Percentiles rank a stretch among this genome's conserved stretches.
phyloP scores from a whole-genome alignment of 2,329 filamentous ascomycete genomes.

The Sporothrix mexicana region DNA sequence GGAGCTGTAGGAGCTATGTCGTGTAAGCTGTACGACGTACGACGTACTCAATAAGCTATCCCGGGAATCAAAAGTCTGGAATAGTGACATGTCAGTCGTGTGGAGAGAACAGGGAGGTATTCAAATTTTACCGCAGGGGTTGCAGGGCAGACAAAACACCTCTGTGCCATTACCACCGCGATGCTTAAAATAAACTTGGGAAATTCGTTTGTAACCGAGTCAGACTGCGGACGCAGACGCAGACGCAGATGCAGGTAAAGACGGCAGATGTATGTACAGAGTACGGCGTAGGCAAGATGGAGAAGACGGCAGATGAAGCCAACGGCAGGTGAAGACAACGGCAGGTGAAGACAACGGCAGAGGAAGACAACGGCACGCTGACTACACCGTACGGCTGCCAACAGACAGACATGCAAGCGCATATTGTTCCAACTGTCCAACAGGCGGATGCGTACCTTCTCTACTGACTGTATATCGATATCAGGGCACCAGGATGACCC shows the following conservation, averaged over 20 bases:
- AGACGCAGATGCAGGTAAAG: too few species aligned
- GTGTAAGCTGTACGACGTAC: too few species aligned
- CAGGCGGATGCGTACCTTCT: background rate
- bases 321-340: too few species aligned
- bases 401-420: constrained; percentile 8
- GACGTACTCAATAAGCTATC: background rate
- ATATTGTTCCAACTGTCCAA: constrained; percentile 1
- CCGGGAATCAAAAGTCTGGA: background rate
- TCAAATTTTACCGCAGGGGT: too few species aligned
- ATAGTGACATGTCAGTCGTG: background rate
- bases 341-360: too few species aligned
- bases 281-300: too few species aligned
- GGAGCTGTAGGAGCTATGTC: background rate
- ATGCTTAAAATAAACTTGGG: constrained; percentile 16
- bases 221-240: background rate
- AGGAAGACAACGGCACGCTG: background rate
- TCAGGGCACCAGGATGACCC: background rate
- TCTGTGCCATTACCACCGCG: background rate
- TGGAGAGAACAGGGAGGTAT: background rate
- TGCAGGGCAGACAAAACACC: background rate
- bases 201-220: background rate
- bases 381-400: background rate
- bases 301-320: background rate
- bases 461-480: background rate
- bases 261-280: too few species aligned